Percentiles rank a stretch among this genome's conserved stretches.
These are phyloP conservation scores for Suillus fuscotomentosus DNA, from an alignment of 768 basidiomycete species.

Conservation along the genomic window DNA sequence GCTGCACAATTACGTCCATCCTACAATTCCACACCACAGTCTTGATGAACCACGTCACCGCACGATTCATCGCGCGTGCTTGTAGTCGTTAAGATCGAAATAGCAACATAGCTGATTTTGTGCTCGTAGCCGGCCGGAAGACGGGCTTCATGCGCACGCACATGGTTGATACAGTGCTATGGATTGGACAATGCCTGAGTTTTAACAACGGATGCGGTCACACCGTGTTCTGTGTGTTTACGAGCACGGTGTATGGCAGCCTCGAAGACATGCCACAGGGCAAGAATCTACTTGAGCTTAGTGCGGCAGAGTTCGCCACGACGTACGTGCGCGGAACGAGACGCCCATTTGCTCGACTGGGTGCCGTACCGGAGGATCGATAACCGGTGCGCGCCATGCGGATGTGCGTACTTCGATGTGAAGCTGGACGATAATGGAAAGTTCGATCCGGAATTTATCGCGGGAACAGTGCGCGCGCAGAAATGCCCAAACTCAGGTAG, in stretches of 20 bases:
- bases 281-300: constrained; percentile 25
- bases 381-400: constrained; percentile 23
- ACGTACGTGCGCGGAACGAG: constrained; percentile 24
- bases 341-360: constrained; percentile 23
- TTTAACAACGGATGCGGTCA: no score
- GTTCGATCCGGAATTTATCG: constrained; percentile 28
- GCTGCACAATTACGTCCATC: no score
- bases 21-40: no score
- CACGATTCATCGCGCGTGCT: no score
- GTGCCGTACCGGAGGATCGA: constrained; percentile 30
- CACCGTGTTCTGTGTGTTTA: constrained; percentile 36
- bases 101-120: no score
- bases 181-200: no score
- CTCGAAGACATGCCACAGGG: constrained; percentile 25
- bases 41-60: no score
- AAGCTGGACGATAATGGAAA: constrained; percentile 25
- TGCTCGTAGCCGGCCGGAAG: no score
- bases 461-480: constrained; percentile 27
- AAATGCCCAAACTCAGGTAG: constrained; percentile 29
- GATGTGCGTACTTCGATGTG: constrained; percentile 29
- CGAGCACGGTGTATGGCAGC: constrained; percentile 32
- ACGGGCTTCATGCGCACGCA: no score
- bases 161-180: no score
- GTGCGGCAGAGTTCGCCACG: constrained; percentile 23
- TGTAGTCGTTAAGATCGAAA: no score